phyloP scores from a whole-genome alignment of 768 basidiomycete genomes.

The Pleurotus ostreatus region DNA sequence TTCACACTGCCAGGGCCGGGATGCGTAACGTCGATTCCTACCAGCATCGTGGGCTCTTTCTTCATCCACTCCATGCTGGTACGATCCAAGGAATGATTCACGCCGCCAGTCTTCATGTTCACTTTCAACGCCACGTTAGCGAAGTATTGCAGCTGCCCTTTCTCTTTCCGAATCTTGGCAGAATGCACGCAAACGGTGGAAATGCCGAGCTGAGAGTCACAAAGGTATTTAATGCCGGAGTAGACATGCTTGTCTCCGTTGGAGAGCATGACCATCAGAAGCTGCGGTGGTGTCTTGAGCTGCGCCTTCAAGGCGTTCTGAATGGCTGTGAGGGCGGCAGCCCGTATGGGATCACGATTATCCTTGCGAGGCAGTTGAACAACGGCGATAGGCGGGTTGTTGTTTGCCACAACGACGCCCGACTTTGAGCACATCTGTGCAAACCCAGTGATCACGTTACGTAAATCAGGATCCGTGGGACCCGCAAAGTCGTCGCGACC shows the following conservation, averaged over 20 bases:
- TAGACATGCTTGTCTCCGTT: slow-evolving; percentile 73
- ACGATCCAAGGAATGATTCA: slow-evolving; percentile 55
- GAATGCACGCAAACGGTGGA: slow-evolving; percentile 76
- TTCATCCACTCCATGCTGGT: slow-evolving; percentile 58
- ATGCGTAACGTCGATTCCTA: slow-evolving; percentile 82
- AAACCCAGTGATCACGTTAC: slow-evolving; percentile 46
- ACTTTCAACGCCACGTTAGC: slow-evolving; percentile 82
- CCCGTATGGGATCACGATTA: slow-evolving; percentile 51
- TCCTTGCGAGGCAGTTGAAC: slow-evolving; percentile 49
- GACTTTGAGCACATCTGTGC: slow-evolving; percentile 54
- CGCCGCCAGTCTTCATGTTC: slow-evolving; percentile 79
- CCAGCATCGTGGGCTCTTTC: slow-evolving; percentile 66
- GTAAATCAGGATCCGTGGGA: slow-evolving; percentile 50
- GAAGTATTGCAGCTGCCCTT: slow-evolving; percentile 57
- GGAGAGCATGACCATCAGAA: slow-evolving; percentile 66
- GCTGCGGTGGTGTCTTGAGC: slow-evolving; percentile 42
- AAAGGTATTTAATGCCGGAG: slow-evolving; percentile 69
- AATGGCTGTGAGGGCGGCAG: slow-evolving; percentile 43
- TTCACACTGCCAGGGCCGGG: slow-evolving; percentile 70
- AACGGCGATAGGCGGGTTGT: slow-evolving; percentile 30
- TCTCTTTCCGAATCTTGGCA: slow-evolving; percentile 65
- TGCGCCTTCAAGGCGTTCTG: slow-evolving; percentile 29
- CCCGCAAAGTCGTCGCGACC: slow-evolving; percentile 59
- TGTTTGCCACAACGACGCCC: slow-evolving; percentile 51
- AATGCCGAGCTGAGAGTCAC: slow-evolving; percentile 63